phyloP scores from a whole-genome alignment of 805 yeast genomes.

The Candida mattraensis region DNA sequence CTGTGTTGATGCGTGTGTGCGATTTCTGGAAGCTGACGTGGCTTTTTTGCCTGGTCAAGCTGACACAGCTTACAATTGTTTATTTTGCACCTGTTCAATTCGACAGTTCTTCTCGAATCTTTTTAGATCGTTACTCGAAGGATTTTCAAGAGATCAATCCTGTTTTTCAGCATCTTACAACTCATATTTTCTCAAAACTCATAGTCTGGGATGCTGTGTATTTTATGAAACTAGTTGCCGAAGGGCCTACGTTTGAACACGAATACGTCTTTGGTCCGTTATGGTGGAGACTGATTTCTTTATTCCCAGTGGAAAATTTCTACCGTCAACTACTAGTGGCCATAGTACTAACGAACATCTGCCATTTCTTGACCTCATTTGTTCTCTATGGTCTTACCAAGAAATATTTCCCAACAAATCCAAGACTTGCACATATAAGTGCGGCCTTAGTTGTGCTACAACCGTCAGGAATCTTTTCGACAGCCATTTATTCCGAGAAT shows the following conservation, averaged over 20 bases:
- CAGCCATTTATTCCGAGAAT: constrained; percentile 77
- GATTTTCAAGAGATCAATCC: constrained; percentile 10
- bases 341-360: constrained; percentile 47
- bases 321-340: constrained; percentile 49
- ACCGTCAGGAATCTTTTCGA: constrained; percentile 79
- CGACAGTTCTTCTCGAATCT: constrained; percentile 46
- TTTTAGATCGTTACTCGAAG: constrained; percentile 29
- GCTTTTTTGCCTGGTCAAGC: constrained; percentile 36
- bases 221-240: constrained; percentile 56
- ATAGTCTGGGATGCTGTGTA: constrained; percentile 87
- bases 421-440: constrained; percentile 16
- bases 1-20: too few species aligned
- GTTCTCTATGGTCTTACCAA: constrained; percentile 51
- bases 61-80: constrained; percentile 39
- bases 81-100: constrained; percentile 44
- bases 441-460: constrained; percentile 52
- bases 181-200: constrained; percentile 47
- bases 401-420: constrained; percentile 12
- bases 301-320: constrained; percentile 30
- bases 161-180: constrained; percentile 5
- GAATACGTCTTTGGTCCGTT: constrained; percentile 84
- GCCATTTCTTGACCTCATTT: constrained; percentile 51
- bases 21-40: too few species aligned
- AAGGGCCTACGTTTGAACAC: constrained; percentile 70
- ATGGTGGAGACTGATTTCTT: constrained; percentile 57